Evolutionary conservation across 179 eudicot species (phyloP).

Genomic region (Silene coronaria): DNA sequence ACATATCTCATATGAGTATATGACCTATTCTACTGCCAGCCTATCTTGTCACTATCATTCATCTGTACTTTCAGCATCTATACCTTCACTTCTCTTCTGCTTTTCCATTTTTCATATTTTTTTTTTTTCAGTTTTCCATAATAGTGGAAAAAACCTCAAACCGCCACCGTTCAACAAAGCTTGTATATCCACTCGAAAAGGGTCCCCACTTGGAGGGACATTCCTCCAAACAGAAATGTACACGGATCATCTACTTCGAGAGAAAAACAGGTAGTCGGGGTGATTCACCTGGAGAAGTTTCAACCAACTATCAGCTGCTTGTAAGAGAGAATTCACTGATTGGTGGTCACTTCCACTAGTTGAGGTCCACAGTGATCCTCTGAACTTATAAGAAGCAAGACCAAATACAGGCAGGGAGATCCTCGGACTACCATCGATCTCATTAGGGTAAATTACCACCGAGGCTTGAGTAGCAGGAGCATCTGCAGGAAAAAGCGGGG

Average conservation of each 20-base stretch:
- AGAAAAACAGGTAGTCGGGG: conserved; percentile 80
- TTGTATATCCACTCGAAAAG: too few relatives aligned
- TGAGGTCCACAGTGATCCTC: conserved; percentile 67
- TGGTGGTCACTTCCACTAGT: conserved; percentile 41
- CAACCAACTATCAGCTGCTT: conserved; percentile 63
- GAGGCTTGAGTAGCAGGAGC: conserved; percentile 38
- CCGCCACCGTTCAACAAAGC: too few relatives aligned
- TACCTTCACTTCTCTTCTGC: too few relatives aligned
- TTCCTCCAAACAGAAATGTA: too few relatives aligned
- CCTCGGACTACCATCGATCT: conserved; percentile 54
- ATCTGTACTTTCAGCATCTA: too few relatives aligned
- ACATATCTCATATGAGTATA: too few relatives aligned
- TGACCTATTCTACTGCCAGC: too few relatives aligned
- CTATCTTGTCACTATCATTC: too few relatives aligned
- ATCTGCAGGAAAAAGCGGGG: conserved; percentile 26
- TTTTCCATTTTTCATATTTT: too few relatives aligned
- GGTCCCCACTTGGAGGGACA: too few relatives aligned
- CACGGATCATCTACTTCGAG: conserved; percentile 49
- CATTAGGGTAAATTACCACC: conserved; percentile 39
- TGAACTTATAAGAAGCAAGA: conserved; percentile 74
- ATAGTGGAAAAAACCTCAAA: too few relatives aligned
- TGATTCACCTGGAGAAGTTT: conserved; percentile 60
- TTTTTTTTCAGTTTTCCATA: too few relatives aligned
- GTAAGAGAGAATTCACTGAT: conserved; percentile 42
- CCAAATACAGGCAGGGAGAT: conserved; percentile 72